Percentiles rank a stretch among this genome's conserved stretches.
Evolutionary conservation across 495 filamentous ascomycete genomes (phyloP).

Genomic region (Aspergillus steynii): DNA sequence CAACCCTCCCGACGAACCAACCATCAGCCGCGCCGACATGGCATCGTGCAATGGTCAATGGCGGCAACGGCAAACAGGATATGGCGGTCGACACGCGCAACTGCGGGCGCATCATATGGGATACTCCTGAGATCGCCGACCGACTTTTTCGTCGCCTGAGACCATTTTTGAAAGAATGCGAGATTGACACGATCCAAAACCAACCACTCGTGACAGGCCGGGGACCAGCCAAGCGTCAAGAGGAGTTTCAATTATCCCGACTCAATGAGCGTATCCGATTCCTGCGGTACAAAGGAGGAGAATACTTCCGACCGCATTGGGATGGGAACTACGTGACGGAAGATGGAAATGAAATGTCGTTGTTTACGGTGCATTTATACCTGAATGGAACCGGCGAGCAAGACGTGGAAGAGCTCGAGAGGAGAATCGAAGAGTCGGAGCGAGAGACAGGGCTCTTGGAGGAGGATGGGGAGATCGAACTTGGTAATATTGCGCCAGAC

Average conservation of each 20-base stretch:
- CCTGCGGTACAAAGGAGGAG: constrained; percentile 70
- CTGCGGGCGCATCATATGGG: constrained; percentile 77
- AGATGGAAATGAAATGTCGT: constrained; percentile 57
- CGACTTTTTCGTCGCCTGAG: constrained; percentile 59
- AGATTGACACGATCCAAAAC: constrained; percentile 36
- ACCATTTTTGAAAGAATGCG: constrained; percentile 45
- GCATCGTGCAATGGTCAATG: constrained; percentile 57
- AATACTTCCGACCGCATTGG: constrained; percentile 79
- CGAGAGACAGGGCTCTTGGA: constrained; percentile 15
- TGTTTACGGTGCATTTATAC: constrained; percentile 83
- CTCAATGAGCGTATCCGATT: constrained; percentile 81
- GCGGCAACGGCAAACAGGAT: constrained; percentile 60
- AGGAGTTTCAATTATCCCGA: constrained; percentile 55
- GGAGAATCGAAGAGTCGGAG: constrained; percentile 21
- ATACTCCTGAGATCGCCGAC: constrained; percentile 60
- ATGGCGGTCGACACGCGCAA: constrained; percentile 59
- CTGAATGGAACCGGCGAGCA: constrained; percentile 62
- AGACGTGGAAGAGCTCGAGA: constrained; percentile 33
- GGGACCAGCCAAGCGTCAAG: constrained; percentile 31
- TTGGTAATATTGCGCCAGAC: background rate
- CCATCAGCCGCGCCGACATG: constrained; percentile 23
- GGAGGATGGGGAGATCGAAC: background rate
- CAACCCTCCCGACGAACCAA: constrained; percentile 10
- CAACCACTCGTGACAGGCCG: constrained; percentile 46
- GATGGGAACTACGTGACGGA: constrained; percentile 68